Base-by-base conservation (phyloP, 306 rosid species). In the Canavalia gladiata region DNA sequence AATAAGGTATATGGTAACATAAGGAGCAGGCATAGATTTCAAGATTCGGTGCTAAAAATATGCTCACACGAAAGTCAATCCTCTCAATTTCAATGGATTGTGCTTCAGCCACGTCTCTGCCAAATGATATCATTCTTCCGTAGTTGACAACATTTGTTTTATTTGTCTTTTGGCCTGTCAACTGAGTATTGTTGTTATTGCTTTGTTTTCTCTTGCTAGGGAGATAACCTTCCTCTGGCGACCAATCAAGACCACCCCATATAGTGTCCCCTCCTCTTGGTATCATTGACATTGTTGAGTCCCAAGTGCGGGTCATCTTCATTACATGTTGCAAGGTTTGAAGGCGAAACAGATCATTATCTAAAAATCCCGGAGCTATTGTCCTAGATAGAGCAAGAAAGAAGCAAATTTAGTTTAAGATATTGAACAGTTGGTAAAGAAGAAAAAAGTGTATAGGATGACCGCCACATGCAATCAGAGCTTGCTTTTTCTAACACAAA, bases 201-300 rank as follows among this genome's bases (percentile, higher is more conserved):
- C 59, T 88, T 70, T 83, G 86, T 81, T 77, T 91, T 82, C 78
- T 87, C 78, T 58, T 77, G 77, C 58, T 75, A 66, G 87, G 89
- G 71, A 60, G 55, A 52, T 72, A 87, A 52, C 86, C 88, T 76
- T 89, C 97, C 85, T 93, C 97, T 25, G 97, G 97, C 29, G 92
- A 91, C 97, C 97, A 90, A 85, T 93, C 97, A 87, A 90, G 87
- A 64, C 78, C 97, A 72, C 97, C 97, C 97, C 97, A 93, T 80
- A 93, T 91, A 37, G 88, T 82, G 50, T 91, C 93, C 68, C 97
- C 97, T 42, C 97, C 97, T 85, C 66, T 93, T 46, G 97, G 97
- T 79, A 93, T 87, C 97, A 93, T 93, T 65, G 97, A 91, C 97
- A 93, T 90, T 25, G 97, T 93, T 49, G 97, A 86, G 83, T 93